Conservation (phyloP, 495 filamentous ascomycete species). For the Daldinia grandis region DNA sequence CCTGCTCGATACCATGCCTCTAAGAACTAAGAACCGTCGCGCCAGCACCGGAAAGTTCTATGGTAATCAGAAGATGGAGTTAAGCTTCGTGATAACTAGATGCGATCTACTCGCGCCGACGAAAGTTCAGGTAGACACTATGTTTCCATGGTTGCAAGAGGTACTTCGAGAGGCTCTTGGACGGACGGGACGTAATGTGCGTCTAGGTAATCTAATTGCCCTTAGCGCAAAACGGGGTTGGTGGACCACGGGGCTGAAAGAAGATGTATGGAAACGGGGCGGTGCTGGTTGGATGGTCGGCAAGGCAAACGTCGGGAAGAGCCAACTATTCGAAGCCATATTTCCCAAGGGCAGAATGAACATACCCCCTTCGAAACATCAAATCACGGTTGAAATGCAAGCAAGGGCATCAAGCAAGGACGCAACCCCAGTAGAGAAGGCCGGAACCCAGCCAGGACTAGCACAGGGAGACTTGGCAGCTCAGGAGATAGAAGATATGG, state of each 20-base stretch:
- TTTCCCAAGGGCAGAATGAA: constrained; percentile 81
- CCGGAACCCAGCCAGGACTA: constrained; percentile 24
- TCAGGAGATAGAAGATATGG: constrained; percentile 34
- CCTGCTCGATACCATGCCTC: constrained; percentile 66
- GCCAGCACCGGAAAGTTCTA: constrained; percentile 68
- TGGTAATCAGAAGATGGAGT: constrained; percentile 67
- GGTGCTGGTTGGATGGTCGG: constrained; percentile 97
- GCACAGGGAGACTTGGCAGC: constrained; percentile 40
- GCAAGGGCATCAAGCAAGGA: constrained; percentile 18
- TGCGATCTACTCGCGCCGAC: constrained; percentile 83
- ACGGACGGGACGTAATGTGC: constrained; percentile 63
- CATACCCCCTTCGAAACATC: constrained; percentile 44
- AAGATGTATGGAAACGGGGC: constrained; percentile 79
- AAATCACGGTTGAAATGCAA: constrained; percentile 46
- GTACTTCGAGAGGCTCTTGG: constrained; percentile 78
- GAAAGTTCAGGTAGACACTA: constrained; percentile 78
- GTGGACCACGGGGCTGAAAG: constrained; percentile 89
- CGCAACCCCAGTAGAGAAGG: constrained; percentile 29
- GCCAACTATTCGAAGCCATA: constrained; percentile 82
- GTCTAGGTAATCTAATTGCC: constrained; percentile 83
- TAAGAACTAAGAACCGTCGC: constrained; percentile 80
- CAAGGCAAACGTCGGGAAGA: constrained; percentile 98
- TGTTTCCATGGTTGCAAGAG: constrained; percentile 82
- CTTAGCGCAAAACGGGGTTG: constrained; percentile 83
- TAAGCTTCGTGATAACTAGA: constrained; percentile 90